Evolutionary conservation across 2,329 filamentous ascomycete species (phyloP), one percentile per base, ranked within the genome.

Genomic region (Botrytis galanthina): DNA sequence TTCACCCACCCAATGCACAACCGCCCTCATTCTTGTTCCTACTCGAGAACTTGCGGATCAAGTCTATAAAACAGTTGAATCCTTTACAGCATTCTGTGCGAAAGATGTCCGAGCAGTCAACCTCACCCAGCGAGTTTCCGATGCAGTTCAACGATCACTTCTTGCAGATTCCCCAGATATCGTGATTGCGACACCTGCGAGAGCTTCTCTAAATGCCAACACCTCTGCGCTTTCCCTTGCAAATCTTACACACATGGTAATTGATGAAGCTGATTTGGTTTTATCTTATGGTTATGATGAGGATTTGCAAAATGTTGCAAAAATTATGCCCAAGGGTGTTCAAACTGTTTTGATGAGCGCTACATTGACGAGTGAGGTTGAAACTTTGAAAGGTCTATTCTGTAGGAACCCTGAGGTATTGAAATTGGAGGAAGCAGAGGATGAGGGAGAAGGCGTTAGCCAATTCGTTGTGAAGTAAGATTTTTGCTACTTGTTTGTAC

Each of bases 341-440:
- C 96, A 99, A 84, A 95, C 94, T 2, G 91, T 96, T 79, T 87
- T 99, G 81, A 97, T 97, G 90, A 97, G 94, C 77, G 96, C 96
- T 10, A 99, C 96, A 0, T 86, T 99, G 71, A 95, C 93, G 7
- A 89, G 91, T 0, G 96, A 99, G 79, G 90, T 98, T 5, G 92
- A 98, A 77, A 91, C 90, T 1, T 83, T 99, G 73, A 96, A 96
- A 81, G 89, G 89, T 3, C 87, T 98, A 44, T 97, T 99, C 82
- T 96, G 94, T 81, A 88, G 91, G 62, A 90, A 92, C 78, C 95
- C 95, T 0, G 91, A 89, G 1, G 83, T 96, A 61, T 84, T 99
- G 77, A 92, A 97, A 80, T 84, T 99, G 29, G 92, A 96, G 76
- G 93, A 97, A 77, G 88, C 91, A 69, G 93, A 97, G 77, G 90